Base-by-base conservation (phyloP, 768 basidiomycete genomes). In the Fibroporia radiculosa region DNA sequence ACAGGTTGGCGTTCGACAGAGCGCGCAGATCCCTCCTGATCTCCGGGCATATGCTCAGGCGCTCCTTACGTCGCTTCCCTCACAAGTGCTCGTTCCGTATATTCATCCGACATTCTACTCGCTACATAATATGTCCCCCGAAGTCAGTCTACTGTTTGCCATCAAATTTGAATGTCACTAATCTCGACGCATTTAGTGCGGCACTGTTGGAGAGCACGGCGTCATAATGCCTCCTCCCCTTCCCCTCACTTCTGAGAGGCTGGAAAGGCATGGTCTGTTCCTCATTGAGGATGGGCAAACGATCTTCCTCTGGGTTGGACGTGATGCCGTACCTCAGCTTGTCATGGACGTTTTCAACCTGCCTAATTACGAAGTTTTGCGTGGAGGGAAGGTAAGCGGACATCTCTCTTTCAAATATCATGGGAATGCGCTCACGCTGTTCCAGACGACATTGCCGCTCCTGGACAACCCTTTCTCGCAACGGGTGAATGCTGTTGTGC, bases 271-370 rank as follows among this genome's bases (percentile, higher is more conserved):
- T 56, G 96, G 96, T 47, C 71, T 99, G 44, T 97, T 84, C 78
- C 66, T 99, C 50, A 96, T 99, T 54, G 96, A 98, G 64, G 95
- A 98, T 62, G 89, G 88, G 1, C 96, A 98, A 64, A 93, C 88
- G 18, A 89, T 99, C 59, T 98, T 99, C 80, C 72, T 98, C 38
- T 98, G 91, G 85, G 80, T 99, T 40, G 96, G 96, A n/a, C 81
- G 93, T 24, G 95, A 98, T 61, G 92, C 96, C 6, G 92, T 98
- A n/a, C 90, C 93, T 8, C 87, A 93, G 59, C 78, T 98, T 37
- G 69, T 98, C 48, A 72, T 83, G 72, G 96, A 99, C 57, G 93
- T 97, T 14, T 98, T 99, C 66, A 81, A 89, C 58, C 72, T 97
- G 27, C 83, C 87, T 0, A 82, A 66, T 52, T 97, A 97, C 59